These are phyloP conservation scores for Paraurostyla sp. DNA, from an alignment of 73 alveolate species.

Conservation along the genomic window DNA sequence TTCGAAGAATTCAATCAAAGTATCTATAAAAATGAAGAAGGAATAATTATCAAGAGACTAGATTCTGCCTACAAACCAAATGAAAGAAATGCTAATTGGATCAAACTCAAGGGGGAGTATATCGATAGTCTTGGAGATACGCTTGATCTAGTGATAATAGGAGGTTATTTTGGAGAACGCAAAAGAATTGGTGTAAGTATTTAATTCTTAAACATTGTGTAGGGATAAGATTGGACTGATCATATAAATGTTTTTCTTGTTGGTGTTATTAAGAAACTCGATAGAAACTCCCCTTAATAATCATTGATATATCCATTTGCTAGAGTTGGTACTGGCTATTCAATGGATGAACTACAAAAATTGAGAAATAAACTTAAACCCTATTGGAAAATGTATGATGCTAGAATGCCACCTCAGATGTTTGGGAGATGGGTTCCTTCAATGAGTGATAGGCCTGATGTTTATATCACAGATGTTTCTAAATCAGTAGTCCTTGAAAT, in stretches of 20 bases:
- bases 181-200: conserved; percentile 79
- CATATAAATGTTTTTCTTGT: conserved; percentile 92
- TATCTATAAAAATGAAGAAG: conserved; percentile 94
- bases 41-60: conserved; percentile 87
- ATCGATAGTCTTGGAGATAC: conserved; percentile 96
- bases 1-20: conserved; percentile 90
- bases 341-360: conserved; percentile 82
- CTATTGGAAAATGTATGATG: conserved; percentile 90
- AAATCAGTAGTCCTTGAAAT: conserved; percentile 93
- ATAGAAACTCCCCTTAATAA: conserved; percentile 82
- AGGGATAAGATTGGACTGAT: conserved; percentile 87
- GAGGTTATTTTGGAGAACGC: conserved; percentile 97
- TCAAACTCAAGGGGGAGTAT: conserved; percentile 97
- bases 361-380: conserved; percentile 88
- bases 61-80: conserved; percentile 94
- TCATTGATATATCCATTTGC: conserved; percentile 92
- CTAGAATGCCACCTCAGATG: conserved; percentile 87
- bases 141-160: conserved; percentile 94
- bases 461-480: conserved; percentile 89
- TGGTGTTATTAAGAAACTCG: conserved; percentile 89
- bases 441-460: conserved; percentile 96
- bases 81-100: conserved; percentile 94
- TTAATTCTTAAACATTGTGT: background rate
- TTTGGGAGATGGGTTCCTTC: conserved; percentile 95
- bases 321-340: conserved; percentile 97